phyloP scores from a whole-genome alignment of 2,329 filamentous ascomycete genomes.

The Zymoseptoria brevis region DNA sequence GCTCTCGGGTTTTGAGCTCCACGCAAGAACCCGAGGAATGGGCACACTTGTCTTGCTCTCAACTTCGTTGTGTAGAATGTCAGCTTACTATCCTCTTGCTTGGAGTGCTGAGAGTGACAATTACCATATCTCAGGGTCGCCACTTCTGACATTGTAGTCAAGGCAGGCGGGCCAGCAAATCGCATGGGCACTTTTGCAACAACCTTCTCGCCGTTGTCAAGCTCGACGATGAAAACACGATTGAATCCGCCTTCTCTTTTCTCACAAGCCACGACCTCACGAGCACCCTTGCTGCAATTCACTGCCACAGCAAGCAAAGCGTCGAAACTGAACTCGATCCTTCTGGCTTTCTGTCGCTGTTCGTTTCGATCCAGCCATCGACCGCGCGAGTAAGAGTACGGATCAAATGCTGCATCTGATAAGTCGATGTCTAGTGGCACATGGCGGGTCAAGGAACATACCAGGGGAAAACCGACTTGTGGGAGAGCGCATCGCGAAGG shows the following conservation, averaged over 20 bases:
- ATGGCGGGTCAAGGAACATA: not conserved
- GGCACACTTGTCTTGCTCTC: slow-evolving; percentile 33
- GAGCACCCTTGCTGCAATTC: slow-evolving; percentile 31
- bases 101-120: not conserved
- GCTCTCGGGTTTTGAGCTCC: slow-evolving; percentile 33
- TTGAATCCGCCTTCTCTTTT: slow-evolving; percentile 42
- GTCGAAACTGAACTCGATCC: slow-evolving; percentile 35
- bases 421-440: not conserved
- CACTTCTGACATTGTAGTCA: slow-evolving; percentile 38
- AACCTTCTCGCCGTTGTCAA: slow-evolving; percentile 31
- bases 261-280: slow-evolving; percentile 28
- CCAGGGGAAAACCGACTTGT: not conserved
- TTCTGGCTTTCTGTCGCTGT: slow-evolving; percentile 30
- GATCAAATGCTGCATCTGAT: not conserved
- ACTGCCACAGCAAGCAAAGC: slow-evolving; percentile 33
- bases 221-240: slow-evolving; percentile 36
- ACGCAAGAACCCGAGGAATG: slow-evolving; percentile 37
- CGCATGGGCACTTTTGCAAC: slow-evolving; percentile 38
- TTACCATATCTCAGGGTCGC: slow-evolving; percentile 33
- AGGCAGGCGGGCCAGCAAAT: slow-evolving; percentile 31
- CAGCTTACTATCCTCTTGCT: not conserved
- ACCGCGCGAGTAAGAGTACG: slow-evolving; percentile 21
- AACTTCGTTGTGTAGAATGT: slow-evolving; percentile 23
- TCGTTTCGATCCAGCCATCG: slow-evolving; percentile 33
- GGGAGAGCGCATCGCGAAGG: not conserved